These are phyloP conservation scores for Candida tallmaniae DNA, from an alignment of 805 yeast genomes.

Conservation along the genomic window DNA sequence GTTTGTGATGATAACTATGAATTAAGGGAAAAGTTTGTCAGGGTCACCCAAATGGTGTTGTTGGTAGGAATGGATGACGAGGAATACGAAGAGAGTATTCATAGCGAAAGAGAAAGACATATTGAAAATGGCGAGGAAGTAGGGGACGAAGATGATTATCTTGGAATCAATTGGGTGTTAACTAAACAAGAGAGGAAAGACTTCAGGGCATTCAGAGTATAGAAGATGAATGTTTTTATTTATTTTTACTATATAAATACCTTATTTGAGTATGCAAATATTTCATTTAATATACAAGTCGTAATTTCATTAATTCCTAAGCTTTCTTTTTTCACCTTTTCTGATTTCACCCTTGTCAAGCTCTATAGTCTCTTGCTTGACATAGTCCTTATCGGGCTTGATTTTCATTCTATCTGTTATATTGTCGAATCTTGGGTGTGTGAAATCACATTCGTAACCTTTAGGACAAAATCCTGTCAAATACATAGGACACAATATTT, in stretches of 20 bases:
- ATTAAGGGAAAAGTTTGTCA: slow-evolving; percentile 70
- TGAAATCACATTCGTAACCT: slow-evolving; percentile 71
- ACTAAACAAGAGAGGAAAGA: slow-evolving; percentile 69
- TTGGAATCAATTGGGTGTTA: slow-evolving; percentile 61
- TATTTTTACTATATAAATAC: neutral
- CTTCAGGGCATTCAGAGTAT: slow-evolving; percentile 53
- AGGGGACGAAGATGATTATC: slow-evolving; percentile 19
- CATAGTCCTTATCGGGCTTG: slow-evolving; percentile 31
- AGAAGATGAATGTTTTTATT: neutral
- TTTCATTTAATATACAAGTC: too few relatives aligned
- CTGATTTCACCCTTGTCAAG: neutral
- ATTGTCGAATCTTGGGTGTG: slow-evolving; percentile 77
- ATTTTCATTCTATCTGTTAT: slow-evolving; percentile 39
- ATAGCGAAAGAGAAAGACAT: too few relatives aligned
- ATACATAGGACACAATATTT: slow-evolving; percentile 71
- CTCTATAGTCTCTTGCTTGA: neutral
- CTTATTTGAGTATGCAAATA: slow-evolving; percentile 1
- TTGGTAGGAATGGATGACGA: slow-evolving; percentile 77
- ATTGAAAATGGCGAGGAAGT: too few relatives aligned
- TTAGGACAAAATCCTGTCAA: slow-evolving; percentile 90
- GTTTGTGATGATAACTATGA: slow-evolving; percentile 69
- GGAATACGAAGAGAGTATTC: slow-evolving; percentile 36
- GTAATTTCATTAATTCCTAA: slow-evolving; percentile 10
- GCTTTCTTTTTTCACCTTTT: slow-evolving; percentile 17
- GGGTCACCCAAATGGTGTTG: slow-evolving; percentile 81